Evolutionary conservation across 192 early-diverging fungal species (phyloP).

Genomic region (Gonapodya sp.): DNA sequence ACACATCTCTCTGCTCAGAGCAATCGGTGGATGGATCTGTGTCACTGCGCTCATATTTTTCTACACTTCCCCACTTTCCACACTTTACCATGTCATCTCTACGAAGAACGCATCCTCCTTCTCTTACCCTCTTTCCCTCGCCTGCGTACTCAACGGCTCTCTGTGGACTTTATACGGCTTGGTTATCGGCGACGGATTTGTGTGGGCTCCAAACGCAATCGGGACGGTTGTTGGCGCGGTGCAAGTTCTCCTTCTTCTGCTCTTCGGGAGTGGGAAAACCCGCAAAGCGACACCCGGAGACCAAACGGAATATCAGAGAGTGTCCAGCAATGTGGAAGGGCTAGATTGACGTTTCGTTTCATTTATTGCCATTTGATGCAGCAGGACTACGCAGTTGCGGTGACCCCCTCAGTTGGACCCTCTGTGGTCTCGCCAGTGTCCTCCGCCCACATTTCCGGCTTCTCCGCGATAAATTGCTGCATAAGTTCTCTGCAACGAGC

Average conservation of each 20-base stretch:
- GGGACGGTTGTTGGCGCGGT: conserved; percentile 1
- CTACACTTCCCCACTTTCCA: conserved; percentile 15
- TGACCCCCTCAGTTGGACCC: too few species aligned
- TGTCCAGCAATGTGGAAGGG: neutral
- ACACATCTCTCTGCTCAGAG: neutral
- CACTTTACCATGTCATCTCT: conserved; percentile 14
- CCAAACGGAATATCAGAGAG: neutral
- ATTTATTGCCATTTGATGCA: neutral
- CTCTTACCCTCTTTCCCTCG: neutral
- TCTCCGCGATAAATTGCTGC: conserved; percentile 5
- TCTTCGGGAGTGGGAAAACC: conserved; percentile 2
- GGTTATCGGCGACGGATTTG: conserved; percentile 11
- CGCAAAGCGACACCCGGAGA: too few species aligned
- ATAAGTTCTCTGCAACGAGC: neutral
- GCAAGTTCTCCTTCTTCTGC: neutral
- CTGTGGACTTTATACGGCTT: conserved; percentile 15
- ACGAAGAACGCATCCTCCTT: neutral
- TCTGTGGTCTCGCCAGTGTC: conserved; percentile 2
- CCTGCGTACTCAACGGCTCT: neutral
- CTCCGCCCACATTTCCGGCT: conserved; percentile 2
- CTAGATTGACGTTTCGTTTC: neutral
- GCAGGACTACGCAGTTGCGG: too few species aligned
- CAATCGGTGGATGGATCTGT: conserved; percentile 5
- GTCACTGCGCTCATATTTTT: conserved; percentile 7
- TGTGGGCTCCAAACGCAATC: conserved; percentile 11